Percentiles rank a stretch among this genome's conserved stretches.
These are phyloP conservation scores for Penicillium chermesinum DNA, from an alignment of 495 filamentous ascomycete species.

Conservation along the genomic window DNA sequence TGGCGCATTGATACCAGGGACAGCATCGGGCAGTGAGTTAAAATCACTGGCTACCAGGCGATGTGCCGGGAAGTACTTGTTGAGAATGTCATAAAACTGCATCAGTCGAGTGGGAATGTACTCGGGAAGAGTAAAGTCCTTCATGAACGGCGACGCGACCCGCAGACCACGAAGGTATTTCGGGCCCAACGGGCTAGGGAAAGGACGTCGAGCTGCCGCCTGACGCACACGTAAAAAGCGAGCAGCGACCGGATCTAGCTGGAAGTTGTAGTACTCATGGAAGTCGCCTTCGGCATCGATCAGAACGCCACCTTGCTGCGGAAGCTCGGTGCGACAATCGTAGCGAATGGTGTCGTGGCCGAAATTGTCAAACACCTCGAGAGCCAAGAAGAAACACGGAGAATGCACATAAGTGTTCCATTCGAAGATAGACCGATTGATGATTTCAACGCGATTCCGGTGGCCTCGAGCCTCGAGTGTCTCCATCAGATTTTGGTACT, in stretches of 20 bases:
- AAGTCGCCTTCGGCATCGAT: slow-evolving; percentile 86
- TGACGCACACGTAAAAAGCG: slow-evolving; percentile 78
- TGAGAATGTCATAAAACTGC: slow-evolving; percentile 91
- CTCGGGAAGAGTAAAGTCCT: slow-evolving; percentile 75
- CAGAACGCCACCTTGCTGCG: slow-evolving; percentile 80
- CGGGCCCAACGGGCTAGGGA: slow-evolving; percentile 51
- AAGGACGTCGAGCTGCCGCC: slow-evolving; percentile 51
- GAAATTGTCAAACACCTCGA: slow-evolving; percentile 99
- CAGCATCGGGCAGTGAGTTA: slow-evolving; percentile 72
- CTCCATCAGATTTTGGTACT: slow-evolving; percentile 62
- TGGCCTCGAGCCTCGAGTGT: slow-evolving; percentile 67
- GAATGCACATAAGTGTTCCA: slow-evolving; percentile 81
- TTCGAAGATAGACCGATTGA: slow-evolving; percentile 91
- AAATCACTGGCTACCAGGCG: slow-evolving; percentile 89
- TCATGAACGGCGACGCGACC: slow-evolving; percentile 55
- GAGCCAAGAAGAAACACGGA: slow-evolving; percentile 96
- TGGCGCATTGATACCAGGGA: slow-evolving; percentile 79
- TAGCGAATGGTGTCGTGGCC: slow-evolving; percentile 91
- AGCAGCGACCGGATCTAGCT: slow-evolving; percentile 74
- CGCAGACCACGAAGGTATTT: slow-evolving; percentile 53
- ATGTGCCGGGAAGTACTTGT: slow-evolving; percentile 81
- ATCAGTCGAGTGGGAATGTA: slow-evolving; percentile 92
- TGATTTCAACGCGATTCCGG: slow-evolving; percentile 79
- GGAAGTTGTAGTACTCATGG: slow-evolving; percentile 79
- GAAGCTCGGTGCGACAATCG: slow-evolving; percentile 64